Conservation (phyloP, 1,284 basidiomycete species). For the Golubevia sp. region DNA sequence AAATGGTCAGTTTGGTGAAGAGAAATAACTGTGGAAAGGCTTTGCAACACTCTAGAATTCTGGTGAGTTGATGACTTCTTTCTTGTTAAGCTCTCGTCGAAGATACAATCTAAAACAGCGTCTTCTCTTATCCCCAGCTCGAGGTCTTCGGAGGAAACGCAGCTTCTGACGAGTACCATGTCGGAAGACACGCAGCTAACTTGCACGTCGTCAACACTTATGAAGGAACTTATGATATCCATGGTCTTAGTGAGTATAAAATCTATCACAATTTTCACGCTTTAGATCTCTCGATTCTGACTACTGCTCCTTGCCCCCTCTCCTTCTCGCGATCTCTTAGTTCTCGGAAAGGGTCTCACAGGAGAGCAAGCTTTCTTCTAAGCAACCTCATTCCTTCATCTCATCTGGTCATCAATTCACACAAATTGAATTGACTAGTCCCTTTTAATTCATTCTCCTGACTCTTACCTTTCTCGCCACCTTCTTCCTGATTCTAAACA, state of each 20-base stretch:
- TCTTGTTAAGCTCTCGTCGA: conserved; percentile 86
- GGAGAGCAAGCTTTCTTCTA: conserved; percentile 36
- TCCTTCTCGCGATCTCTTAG: too few relatives aligned
- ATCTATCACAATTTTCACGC: too few relatives aligned
- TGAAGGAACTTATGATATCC: conserved; percentile 47
- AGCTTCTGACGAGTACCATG: conserved; percentile 61
- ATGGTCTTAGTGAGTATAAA: conserved; percentile 12
- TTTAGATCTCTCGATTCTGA: background rate
- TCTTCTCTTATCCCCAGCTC: background rate
- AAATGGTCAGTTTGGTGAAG: conserved; percentile 94
- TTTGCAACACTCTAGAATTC: conserved; percentile 34
- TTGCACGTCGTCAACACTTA: conserved; percentile 51
- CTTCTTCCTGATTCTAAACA: too few relatives aligned
- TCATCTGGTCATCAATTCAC: too few relatives aligned
- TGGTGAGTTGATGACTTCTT: conserved; percentile 74
- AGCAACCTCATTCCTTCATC: too few relatives aligned
- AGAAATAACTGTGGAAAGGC: conserved; percentile 95
- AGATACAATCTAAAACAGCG: conserved; percentile 68
- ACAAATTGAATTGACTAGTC: too few relatives aligned
- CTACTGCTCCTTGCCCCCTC: background rate
- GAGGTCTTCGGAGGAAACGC: conserved; percentile 41
- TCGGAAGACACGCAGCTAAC: conserved; percentile 38
- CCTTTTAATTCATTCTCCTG: too few relatives aligned
- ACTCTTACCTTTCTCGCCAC: too few relatives aligned
- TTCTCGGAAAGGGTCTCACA: conserved; percentile 44